Conservation (phyloP, 2,329 filamentous ascomycete genomes). For the Meredithiella fracta region DNA sequence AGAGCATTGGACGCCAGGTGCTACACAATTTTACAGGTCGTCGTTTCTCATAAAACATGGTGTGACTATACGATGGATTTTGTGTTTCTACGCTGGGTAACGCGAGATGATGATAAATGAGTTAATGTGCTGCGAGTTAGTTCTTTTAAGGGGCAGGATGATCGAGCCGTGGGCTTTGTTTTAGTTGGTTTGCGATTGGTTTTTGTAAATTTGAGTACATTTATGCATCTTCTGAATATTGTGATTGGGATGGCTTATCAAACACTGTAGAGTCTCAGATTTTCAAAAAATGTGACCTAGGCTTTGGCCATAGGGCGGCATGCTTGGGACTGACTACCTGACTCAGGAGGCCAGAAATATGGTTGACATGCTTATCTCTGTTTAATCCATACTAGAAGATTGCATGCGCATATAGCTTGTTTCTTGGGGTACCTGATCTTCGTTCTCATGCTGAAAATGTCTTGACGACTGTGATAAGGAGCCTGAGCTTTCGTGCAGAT, state of each 20-base stretch:
- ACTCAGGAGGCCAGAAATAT: not conserved
- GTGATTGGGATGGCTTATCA: not conserved
- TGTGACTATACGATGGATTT: not conserved
- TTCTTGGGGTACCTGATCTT: not conserved
- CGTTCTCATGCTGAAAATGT: not conserved
- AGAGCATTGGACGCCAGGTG: not conserved
- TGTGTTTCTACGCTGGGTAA: not conserved
- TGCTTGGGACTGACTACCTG: no score
- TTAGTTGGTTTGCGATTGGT: not conserved
- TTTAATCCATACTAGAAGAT: not conserved
- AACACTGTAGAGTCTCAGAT: slow-evolving; percentile 1
- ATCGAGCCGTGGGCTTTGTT: not conserved
- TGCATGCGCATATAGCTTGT: not conserved
- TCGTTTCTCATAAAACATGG: not conserved
- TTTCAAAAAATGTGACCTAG: not conserved
- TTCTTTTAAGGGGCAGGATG: no score
- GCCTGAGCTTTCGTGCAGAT: not conserved
- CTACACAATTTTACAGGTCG: not conserved
- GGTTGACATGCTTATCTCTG: not conserved
- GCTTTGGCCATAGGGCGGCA: not conserved
- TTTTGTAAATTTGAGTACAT: not conserved
- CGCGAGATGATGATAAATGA: not conserved
- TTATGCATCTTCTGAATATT: not conserved
- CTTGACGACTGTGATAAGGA: not conserved
- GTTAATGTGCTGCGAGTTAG: no score